Evolutionary conservation across 2,329 filamentous ascomycete genomes (phyloP), one percentile per base, ranked within the genome.

Genomic region (Monosporascus sp.): DNA sequence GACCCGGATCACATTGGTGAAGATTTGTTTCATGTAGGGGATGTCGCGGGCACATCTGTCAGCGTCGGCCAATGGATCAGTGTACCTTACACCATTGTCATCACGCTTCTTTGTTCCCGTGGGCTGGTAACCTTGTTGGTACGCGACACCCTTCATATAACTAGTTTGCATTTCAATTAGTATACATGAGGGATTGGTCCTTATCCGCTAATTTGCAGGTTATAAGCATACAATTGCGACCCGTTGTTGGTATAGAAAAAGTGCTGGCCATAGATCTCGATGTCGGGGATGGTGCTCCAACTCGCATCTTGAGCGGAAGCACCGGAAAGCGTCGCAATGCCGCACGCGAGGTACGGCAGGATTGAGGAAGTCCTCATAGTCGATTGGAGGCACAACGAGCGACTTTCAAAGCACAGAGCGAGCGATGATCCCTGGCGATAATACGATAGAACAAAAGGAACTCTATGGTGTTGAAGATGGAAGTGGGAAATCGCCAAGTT

Each of bases 81-180:
- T 81, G 78, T 92, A 97, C 57, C 78, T 78, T 52, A 72, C 69
- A 55, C 67, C 69, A 51, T 70, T 71, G 38, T 74, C 77, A 51
- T 77, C 75, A 53, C 66, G 67, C 57, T 53, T 56, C 2, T 47
- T 41, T 17, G 58, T 58, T 24, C 84, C 80, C 50, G 78, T 80
- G 50, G 81, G 76, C 59, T 77, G 78, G 60, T 78, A 78, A 64
- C 93, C 89, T 76, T 92, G 85, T 78, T 99, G 94, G 77, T 99
- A 99, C 62, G 94, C 94, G 63, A 99, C 80, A 76, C 94, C 94
- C 73, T 88, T 90, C 72, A 97, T 90, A 79, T 85, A 95, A 75
- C 65, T 68, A 43, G 54, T 60, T 63, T 62, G 63, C 37, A 46
- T 46, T 50, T 47, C 43, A 51, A 11, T 26, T 15, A 20, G 38